These are phyloP conservation scores for Allium cepa DNA, from an alignment of 106 monocot species.

Conservation along the genomic window DNA sequence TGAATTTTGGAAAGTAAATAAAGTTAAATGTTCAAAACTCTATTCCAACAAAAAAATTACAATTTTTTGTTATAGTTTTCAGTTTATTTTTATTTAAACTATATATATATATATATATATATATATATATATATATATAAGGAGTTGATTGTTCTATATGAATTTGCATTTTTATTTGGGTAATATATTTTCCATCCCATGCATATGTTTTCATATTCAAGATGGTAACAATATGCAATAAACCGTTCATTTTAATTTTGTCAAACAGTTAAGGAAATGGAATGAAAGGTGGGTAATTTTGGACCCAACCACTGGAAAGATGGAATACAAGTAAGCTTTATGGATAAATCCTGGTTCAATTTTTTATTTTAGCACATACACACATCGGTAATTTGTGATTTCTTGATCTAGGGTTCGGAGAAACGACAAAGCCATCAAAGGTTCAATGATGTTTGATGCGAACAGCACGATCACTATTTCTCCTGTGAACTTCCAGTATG, in stretches of 20 bases:
- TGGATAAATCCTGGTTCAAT: conserved; percentile 2
- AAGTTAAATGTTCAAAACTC: too few relatives aligned
- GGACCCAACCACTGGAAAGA: conserved; percentile 94
- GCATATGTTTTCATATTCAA: not conserved
- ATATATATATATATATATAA: too few relatives aligned
- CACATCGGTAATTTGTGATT: not conserved
- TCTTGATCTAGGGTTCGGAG: conserved; percentile 45
- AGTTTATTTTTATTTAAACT: too few relatives aligned
- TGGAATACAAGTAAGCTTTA: conserved; percentile 92
- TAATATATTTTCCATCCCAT: too few relatives aligned
- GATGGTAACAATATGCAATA: not conserved
- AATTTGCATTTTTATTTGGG: too few relatives aligned
- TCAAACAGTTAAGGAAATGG: conserved; percentile 87
- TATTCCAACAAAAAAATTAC: too few relatives aligned
- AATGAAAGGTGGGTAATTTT: conserved; percentile 93
- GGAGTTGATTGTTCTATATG: too few relatives aligned
- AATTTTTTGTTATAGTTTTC: too few relatives aligned
- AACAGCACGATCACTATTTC: conserved; percentile 89
- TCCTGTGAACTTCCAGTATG: conserved; percentile 84
- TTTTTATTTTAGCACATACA: not conserved
- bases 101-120: too few relatives aligned
- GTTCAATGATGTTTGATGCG: conserved; percentile 79
- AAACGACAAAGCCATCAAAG: conserved; percentile 65
- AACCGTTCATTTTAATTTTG: not conserved
- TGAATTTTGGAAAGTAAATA: too few relatives aligned